Conservation (phyloP, 805 yeast species). For the Zygoascus ofunaensis region DNA sequence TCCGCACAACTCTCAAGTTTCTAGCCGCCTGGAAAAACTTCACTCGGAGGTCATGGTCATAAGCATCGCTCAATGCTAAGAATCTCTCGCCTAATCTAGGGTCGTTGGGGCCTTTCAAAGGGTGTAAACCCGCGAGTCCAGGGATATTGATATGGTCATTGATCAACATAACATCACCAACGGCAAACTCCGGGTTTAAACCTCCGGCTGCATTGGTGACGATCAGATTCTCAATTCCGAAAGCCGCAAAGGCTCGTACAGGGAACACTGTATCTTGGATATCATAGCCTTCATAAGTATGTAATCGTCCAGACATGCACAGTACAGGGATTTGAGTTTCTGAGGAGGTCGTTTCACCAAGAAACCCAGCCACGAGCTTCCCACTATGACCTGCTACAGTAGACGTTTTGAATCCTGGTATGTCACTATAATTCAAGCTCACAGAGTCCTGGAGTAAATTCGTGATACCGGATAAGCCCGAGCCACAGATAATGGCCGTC, state of each 20-base stretch:
- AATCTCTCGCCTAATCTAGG: conserved; percentile 78
- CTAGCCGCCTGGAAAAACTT: conserved; percentile 48
- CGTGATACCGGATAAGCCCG: conserved; percentile 86
- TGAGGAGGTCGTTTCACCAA: conserved; percentile 55
- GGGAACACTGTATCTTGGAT: conserved; percentile 79
- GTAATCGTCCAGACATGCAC: conserved; percentile 90
- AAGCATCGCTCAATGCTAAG: conserved; percentile 82
- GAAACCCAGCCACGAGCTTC: conserved; percentile 63
- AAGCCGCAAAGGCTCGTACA: conserved; percentile 56
- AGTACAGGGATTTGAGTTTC: no score
- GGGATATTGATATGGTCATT: conserved; percentile 85
- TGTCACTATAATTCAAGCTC: conserved; percentile 51
- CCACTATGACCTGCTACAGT: conserved; percentile 93
- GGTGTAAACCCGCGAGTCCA: conserved; percentile 82
- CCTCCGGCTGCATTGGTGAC: conserved; percentile 97
- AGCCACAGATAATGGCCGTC: conserved; percentile 81
- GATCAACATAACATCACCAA: conserved; percentile 88
- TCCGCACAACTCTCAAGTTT: conserved; percentile 41
- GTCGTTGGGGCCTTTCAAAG: conserved; percentile 80
- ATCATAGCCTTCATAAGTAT: conserved; percentile 86
- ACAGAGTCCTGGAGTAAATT: conserved; percentile 36
- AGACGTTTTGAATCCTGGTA: conserved; percentile 73
- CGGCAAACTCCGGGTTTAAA: conserved; percentile 49
- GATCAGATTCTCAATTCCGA: conserved; percentile 55
- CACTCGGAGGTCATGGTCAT: conserved; percentile 62